Conservation (phyloP, 768 basidiomycete genomes). For the Xerocomellus chrysenteron region DNA sequence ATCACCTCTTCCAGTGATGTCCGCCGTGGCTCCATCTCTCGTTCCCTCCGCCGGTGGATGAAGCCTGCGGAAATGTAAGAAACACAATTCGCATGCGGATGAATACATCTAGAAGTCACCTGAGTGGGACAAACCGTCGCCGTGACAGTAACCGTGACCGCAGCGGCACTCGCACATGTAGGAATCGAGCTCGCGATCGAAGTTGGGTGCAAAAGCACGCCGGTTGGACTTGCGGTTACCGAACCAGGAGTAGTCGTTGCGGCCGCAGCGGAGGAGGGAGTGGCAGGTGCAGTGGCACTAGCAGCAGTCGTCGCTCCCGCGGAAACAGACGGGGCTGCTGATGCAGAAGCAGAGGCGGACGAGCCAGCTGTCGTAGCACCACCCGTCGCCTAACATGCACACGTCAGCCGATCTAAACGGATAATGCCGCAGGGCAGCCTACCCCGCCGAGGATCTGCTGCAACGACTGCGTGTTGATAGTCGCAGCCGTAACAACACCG, state of each 20-base stretch:
- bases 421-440: background rate
- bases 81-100: background rate
- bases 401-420: background rate
- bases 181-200: background rate
- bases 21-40: background rate
- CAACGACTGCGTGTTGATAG: slow-evolving; percentile 19
- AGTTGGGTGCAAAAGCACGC: background rate
- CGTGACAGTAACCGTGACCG: slow-evolving; percentile 21
- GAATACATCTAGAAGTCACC: slow-evolving; percentile 3
- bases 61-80: background rate
- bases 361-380: background rate
- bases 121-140: slow-evolving; percentile 11
- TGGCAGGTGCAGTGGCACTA: no score
- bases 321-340: no score
- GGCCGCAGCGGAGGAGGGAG: no score
- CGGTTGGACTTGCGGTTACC: background rate
- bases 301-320: no score
- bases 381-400: background rate
- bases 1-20: slow-evolving; percentile 4
- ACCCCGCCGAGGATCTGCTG: slow-evolving; percentile 19
- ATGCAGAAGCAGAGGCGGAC: no score
- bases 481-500: slow-evolving; percentile 26
- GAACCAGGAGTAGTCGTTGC: background rate
- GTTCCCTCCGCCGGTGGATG: background rate
- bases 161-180: background rate